Percentiles rank a stretch among this genome's conserved stretches.
These are phyloP conservation scores for Neolentinus lepideus DNA, from an alignment of 1,284 basidiomycete genomes.

Conservation along the genomic window DNA sequence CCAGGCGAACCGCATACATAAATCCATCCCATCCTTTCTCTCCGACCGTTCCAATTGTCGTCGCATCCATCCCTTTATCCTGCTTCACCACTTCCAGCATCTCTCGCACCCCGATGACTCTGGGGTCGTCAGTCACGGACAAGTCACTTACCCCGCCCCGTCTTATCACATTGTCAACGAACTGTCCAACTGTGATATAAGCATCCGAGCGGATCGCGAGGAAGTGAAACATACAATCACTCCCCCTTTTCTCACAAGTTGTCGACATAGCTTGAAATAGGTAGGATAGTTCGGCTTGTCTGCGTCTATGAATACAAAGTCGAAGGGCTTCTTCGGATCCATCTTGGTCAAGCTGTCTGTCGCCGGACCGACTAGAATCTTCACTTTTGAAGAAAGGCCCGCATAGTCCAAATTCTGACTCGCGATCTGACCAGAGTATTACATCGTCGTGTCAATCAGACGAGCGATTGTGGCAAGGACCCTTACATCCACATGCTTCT, in stretches of 20 bases:
- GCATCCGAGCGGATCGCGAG: not conserved
- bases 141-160: conserved; percentile 40
- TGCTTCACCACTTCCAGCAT: conserved; percentile 41
- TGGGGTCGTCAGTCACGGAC: conserved; percentile 22
- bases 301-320: conserved; percentile 57
- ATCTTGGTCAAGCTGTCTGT: conserved; percentile 36
- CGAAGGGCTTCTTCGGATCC: conserved; percentile 37
- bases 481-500: conserved; percentile 41
- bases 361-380: conserved; percentile 44
- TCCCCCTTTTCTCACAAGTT: conserved; percentile 44
- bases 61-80: conserved; percentile 52
- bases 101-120: conserved; percentile 38
- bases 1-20: conserved; percentile 23
- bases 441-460: not conserved
- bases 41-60: conserved; percentile 52
- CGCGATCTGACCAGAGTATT: conserved; percentile 35
- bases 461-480: conserved; percentile 1
- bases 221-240: conserved; percentile 39
- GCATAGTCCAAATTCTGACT: conserved; percentile 41
- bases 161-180: conserved; percentile 58
- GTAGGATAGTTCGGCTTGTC: conserved; percentile 43
- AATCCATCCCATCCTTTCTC: conserved; percentile 61
- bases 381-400: conserved; percentile 36
- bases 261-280: conserved; percentile 50
- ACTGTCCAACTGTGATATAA: conserved; percentile 20